Evolutionary conservation across 768 basidiomycete species (phyloP).

Genomic region (Collybia nuda): DNA sequence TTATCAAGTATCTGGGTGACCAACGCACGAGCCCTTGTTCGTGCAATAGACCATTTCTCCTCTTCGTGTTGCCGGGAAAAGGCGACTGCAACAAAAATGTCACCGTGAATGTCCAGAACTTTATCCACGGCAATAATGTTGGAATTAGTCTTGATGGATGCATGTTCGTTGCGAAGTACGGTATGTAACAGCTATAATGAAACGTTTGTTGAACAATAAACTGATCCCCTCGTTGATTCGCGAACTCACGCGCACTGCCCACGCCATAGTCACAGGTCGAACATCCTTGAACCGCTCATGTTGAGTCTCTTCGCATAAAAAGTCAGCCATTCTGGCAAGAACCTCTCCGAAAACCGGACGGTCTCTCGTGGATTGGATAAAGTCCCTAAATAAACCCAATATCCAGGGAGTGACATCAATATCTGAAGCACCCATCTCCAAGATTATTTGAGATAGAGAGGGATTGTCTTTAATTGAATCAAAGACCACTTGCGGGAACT

Average conservation of each 20-base stretch:
- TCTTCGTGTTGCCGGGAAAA: conserved; percentile 31
- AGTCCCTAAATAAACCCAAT: conserved; percentile 66
- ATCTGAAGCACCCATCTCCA: conserved; percentile 25
- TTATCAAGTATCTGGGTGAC: conserved; percentile 26
- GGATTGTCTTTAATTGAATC: conserved; percentile 83
- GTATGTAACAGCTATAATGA: conserved; percentile 28
- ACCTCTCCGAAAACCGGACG: conserved; percentile 55
- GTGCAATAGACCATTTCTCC: conserved; percentile 32
- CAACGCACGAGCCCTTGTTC: conserved; percentile 33
- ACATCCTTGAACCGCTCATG: conserved; percentile 66
- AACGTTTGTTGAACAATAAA: not conserved
- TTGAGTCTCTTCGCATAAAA: conserved; percentile 80
- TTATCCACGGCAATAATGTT: too few species aligned
- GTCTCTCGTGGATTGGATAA: conserved; percentile 55
- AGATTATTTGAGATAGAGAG: conserved; percentile 47
- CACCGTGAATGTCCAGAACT: conserved; percentile 39
- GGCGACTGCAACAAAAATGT: conserved; percentile 35
- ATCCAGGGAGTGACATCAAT: conserved; percentile 39
- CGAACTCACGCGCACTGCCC: conserved; percentile 61
- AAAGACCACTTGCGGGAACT: conserved; percentile 78
- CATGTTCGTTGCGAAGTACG: conserved; percentile 20
- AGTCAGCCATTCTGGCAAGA: conserved; percentile 70
- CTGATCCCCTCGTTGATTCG: not conserved
- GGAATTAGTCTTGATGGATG: too few species aligned
- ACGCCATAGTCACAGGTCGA: conserved; percentile 58